Evolutionary conservation across 495 filamentous ascomycete genomes (phyloP), one percentile per base, ranked within the genome.

Genomic region (Apodospora peruviana): DNA sequence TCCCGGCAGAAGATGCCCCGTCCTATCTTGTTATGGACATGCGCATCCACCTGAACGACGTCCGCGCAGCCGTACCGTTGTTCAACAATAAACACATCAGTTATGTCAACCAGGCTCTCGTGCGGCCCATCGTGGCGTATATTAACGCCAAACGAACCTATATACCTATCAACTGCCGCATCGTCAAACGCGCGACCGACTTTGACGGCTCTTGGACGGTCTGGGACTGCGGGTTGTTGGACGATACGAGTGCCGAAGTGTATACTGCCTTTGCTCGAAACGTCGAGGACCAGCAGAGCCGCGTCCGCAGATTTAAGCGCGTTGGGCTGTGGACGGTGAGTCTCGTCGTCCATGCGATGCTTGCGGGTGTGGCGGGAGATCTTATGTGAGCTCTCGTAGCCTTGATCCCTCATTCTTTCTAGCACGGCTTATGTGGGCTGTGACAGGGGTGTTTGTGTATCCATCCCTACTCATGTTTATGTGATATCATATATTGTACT

Each of bases 131-230:
- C 47, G 93, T 98, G n/a, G 94, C 93, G 1, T 98, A 96, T 60
- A 96, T 98, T 68, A 98, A 98, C 66, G 88, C 88, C 24, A 82
- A 86, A 61, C 84, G 82, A 58, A 91, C 90, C 0, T 96, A 95
- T 61, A 97, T 98, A 40, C 94, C 93, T 9, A 84, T 98, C 59
- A 86, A 85, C 50, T 97, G 93, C 69, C 87, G 91, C 44, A 86
- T 98, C 45, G 86, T 95, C 51, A 98, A 98, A 69, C 80, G 78
- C 2, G 76, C 79, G 9, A 74, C 77, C 46, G 93, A 98, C 65
- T 98, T 97, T 58, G 90, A 98, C 64, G 93, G 93, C 16, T 86
- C 85, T 53, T 98, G 93, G 93, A 95, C 88, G 14, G 81, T 95
- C 39, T 96, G 83, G 66, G 93, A 98, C 60, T 91, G 87, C 61